Evolutionary conservation across 176 grass and related monocot genomes (phyloP).

Genomic region (Melocanna baccifera): DNA sequence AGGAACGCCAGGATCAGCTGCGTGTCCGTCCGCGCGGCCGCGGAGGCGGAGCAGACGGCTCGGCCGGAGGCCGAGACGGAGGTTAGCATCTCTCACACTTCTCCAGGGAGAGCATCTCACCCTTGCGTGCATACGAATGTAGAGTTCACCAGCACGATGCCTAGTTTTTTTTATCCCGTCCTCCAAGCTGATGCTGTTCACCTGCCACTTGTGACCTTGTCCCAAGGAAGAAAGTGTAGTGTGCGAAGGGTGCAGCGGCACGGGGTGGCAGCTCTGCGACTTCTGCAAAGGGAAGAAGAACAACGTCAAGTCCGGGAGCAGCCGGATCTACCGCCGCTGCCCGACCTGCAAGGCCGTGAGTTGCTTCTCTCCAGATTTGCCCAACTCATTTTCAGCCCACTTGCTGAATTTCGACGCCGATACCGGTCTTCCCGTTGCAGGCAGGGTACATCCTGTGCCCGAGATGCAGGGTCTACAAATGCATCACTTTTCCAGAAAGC

Average conservation of each 20-base stretch:
- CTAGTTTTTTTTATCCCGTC: neutral
- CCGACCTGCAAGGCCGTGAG: slow-evolving; percentile 76
- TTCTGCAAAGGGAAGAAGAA: slow-evolving; percentile 84
- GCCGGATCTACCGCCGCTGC: slow-evolving; percentile 68
- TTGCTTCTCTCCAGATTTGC: neutral
- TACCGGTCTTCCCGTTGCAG: slow-evolving; percentile 10
- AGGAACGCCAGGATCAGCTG: neutral
- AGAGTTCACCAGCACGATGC: neutral
- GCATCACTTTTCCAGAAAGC: slow-evolving; percentile 62
- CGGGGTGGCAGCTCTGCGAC: slow-evolving; percentile 65
- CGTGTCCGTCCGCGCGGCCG: neutral
- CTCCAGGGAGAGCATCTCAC: slow-evolving; percentile 12
- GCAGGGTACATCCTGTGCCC: slow-evolving; percentile 57
- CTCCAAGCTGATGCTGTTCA: neutral
- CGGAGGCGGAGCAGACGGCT: slow-evolving; percentile 1
- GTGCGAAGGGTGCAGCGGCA: slow-evolving; percentile 50
- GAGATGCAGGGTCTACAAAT: slow-evolving; percentile 81
- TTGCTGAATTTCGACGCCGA: neutral
- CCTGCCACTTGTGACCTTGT: neutral
- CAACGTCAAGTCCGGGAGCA: slow-evolving; percentile 58
- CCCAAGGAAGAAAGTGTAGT: slow-evolving; percentile 40
- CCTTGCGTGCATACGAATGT: neutral
- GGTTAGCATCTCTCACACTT: slow-evolving; percentile 23
- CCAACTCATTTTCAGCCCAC: neutral
- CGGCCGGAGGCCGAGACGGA: neutral